Conservation (phyloP, 1,284 basidiomycete species). For the Ganoderma meredithae region DNA sequence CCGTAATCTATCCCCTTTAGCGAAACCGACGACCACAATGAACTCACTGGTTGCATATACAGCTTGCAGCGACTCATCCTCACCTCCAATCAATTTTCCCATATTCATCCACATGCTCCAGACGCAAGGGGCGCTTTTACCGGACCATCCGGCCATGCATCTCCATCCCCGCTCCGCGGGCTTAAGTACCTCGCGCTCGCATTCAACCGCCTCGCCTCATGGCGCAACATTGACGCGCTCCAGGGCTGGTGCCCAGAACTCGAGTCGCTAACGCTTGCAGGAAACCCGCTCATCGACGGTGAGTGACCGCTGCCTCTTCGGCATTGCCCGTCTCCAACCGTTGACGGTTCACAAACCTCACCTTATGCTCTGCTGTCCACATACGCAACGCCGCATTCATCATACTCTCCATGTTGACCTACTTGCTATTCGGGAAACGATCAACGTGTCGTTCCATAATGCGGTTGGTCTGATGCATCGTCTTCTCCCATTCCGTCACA, state of each 20-base stretch:
- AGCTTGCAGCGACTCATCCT: constrained; percentile 75
- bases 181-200: constrained; percentile 69
- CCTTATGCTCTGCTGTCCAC: neutral
- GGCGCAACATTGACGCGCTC: constrained; percentile 78
- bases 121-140: neutral
- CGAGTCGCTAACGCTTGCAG: constrained; percentile 61
- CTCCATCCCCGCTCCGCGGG: constrained; percentile 35
- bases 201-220: constrained; percentile 65
- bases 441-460: neutral
- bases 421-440: neutral
- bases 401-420: too few relatives aligned
- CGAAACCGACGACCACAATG: constrained; percentile 23
- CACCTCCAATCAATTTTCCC: constrained; percentile 66
- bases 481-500: constrained; percentile 19
- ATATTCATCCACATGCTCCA: constrained; percentile 41
- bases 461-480: neutral
- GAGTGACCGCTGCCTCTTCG: constrained; percentile 21
- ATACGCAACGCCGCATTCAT: neutral
- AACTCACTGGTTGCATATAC: constrained; percentile 7
- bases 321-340: neutral
- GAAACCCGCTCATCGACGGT: constrained; percentile 72
- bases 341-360: neutral
- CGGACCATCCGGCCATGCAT: constrained; percentile 18
- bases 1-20: constrained; percentile 1
- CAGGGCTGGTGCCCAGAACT: constrained; percentile 70